These are phyloP conservation scores for Colletotrichum cuscutae DNA, from an alignment of 2,329 filamentous ascomycete genomes.

Conservation along the genomic window DNA sequence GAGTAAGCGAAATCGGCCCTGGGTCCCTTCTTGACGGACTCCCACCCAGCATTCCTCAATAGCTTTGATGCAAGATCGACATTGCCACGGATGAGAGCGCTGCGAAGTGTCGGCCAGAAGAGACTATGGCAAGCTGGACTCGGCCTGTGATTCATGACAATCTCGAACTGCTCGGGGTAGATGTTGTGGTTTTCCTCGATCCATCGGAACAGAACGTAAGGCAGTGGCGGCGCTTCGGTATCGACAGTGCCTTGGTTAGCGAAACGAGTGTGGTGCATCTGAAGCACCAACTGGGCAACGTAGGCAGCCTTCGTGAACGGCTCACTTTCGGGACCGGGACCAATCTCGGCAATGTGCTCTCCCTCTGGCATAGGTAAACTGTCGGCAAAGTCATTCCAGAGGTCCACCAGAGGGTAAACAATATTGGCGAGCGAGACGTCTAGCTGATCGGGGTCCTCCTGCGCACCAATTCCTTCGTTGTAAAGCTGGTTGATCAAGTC, in stretches of 20 bases:
- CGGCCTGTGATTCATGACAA: constrained; percentile 72
- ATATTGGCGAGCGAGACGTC: constrained; percentile 66
- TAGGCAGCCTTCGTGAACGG: constrained; percentile 81
- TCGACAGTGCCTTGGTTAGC: constrained; percentile 44
- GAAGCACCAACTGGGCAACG: constrained; percentile 80
- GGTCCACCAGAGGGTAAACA: constrained; percentile 59
- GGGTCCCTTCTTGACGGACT: constrained; percentile 75
- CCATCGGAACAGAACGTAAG: constrained; percentile 86
- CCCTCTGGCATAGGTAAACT: constrained; percentile 59
- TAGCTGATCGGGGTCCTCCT: constrained; percentile 66
- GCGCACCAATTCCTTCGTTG: constrained; percentile 66
- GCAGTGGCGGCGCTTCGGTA: constrained; percentile 66
- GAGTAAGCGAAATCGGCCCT: constrained; percentile 72
- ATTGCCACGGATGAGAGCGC: constrained; percentile 79
- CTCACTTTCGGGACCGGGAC: constrained; percentile 69
- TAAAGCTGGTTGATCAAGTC: constrained; percentile 74
- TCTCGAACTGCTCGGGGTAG: constrained; percentile 73
- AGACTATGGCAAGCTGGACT: constrained; percentile 80
- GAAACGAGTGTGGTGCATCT: constrained; percentile 76
- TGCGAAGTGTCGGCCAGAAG: constrained; percentile 89
- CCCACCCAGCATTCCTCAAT: constrained; percentile 81
- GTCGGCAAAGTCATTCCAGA: constrained; percentile 67
- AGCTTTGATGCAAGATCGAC: constrained; percentile 74
- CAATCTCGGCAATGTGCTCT: constrained; percentile 70
- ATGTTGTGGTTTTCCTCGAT: constrained; percentile 79